These are phyloP conservation scores for Coelastrella sp. DNA, from an alignment of 139 green algal species.

Conservation along the genomic window DNA sequence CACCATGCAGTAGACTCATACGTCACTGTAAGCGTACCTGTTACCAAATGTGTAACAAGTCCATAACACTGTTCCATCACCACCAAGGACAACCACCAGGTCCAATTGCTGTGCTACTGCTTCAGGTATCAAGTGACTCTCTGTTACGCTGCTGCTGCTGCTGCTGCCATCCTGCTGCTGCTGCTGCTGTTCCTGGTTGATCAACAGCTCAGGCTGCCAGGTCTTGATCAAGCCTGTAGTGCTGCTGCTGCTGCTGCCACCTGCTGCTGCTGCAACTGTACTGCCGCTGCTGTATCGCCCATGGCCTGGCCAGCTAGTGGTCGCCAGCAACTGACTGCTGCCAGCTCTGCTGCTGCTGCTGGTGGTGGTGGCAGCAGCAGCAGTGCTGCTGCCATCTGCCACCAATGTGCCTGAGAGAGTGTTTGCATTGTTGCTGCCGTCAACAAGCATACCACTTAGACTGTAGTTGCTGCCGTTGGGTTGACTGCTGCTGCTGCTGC, in stretches of 20 bases:
- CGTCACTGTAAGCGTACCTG: too few relatives aligned
- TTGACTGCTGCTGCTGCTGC: slow-evolving; percentile 30
- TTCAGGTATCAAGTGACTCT: slow-evolving; percentile 52
- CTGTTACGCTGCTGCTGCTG: background rate
- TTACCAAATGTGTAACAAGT: slow-evolving; percentile 84
- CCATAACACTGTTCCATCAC: slow-evolving; percentile 95
- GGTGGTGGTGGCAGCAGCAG: background rate
- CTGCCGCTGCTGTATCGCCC: slow-evolving; percentile 8
- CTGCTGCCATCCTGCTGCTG: slow-evolving; percentile 34
- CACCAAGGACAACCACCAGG: slow-evolving; percentile 87
- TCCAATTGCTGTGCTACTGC: slow-evolving; percentile 75
- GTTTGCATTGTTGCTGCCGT: background rate
- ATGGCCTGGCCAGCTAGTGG: slow-evolving; percentile 8
- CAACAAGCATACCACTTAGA: slow-evolving; percentile 2
- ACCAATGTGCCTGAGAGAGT: background rate
- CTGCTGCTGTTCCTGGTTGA: slow-evolving; percentile 19
- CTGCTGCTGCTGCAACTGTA: too few relatives aligned
- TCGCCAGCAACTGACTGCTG: background rate
- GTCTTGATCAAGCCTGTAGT: background rate
- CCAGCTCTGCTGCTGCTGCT: slow-evolving; percentile 6
- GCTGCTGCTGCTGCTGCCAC: background rate
- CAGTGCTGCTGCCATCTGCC: background rate
- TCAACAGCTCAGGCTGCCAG: background rate
- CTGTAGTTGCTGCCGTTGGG: slow-evolving; percentile 14
- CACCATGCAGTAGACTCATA: too few relatives aligned